These are phyloP conservation scores for Hirsutella rhossiliensis DNA, from an alignment of 2,329 filamentous ascomycete genomes.

Conservation along the genomic window DNA sequence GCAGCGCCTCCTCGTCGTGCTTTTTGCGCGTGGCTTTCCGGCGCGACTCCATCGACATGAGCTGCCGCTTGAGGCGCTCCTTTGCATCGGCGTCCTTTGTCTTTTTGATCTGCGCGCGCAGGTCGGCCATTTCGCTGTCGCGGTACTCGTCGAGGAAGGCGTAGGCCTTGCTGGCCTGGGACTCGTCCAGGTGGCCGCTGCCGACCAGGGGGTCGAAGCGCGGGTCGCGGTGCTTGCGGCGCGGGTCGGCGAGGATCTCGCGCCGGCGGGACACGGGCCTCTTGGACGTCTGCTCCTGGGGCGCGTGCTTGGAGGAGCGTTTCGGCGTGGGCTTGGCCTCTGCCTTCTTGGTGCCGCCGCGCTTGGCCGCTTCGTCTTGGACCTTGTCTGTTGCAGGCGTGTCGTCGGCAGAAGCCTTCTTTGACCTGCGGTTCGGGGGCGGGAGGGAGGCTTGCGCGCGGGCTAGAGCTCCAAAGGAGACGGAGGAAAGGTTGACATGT, in stretches of 20 bases:
- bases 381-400: constrained; percentile 21
- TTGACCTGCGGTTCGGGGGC: constrained; percentile 14
- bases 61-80: constrained; percentile 57
- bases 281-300: constrained; percentile 71
- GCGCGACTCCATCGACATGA: constrained; percentile 69
- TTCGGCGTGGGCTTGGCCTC: constrained; percentile 10
- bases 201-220: constrained; percentile 63
- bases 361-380: not conserved
- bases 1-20: constrained; percentile 56
- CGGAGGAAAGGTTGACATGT: constrained; percentile 37
- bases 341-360: not conserved
- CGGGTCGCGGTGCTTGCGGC: constrained; percentile 64
- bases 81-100: constrained; percentile 53
- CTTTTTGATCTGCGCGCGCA: constrained; percentile 55
- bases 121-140: constrained; percentile 65
- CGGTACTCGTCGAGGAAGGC: constrained; percentile 81
- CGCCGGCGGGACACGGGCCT: constrained; percentile 72
- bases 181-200: constrained; percentile 34
- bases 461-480: constrained; percentile 85
- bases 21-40: constrained; percentile 59
- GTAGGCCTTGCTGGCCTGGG: constrained; percentile 60
- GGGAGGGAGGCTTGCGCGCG: constrained; percentile 66
- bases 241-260: constrained; percentile 47
- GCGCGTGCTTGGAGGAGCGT: constrained; percentile 73
- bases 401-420: constrained; percentile 15